Evolutionary conservation across 2,329 filamentous ascomycete genomes (phyloP).

Genomic region (Canariomyces notabilis): DNA sequence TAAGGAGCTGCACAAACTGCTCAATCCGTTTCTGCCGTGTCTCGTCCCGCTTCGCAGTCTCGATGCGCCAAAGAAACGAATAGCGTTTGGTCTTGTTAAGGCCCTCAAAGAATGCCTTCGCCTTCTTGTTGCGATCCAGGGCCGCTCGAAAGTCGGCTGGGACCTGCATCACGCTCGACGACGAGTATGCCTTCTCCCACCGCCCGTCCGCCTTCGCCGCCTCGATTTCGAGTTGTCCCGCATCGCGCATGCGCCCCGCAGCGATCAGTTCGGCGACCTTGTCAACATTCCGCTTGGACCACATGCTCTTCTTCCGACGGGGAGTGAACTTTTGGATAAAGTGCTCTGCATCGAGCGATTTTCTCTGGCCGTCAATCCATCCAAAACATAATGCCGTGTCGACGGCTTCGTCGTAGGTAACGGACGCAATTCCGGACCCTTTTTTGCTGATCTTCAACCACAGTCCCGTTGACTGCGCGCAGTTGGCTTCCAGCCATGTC

Average conservation of each 20-base stretch:
- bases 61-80: constrained; percentile 40
- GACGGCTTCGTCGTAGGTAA: constrained; percentile 48
- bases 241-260: constrained; percentile 44
- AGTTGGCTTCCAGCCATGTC: constrained; percentile 37
- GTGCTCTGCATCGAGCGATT: constrained; percentile 39
- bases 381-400: constrained; percentile 55
- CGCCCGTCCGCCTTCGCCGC: constrained; percentile 52
- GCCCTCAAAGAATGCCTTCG: constrained; percentile 36
- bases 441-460: constrained; percentile 49
- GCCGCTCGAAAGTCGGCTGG: constrained; percentile 46
- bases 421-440: constrained; percentile 35
- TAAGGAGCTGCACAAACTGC: constrained; percentile 38
- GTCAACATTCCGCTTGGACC: constrained; percentile 56
- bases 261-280: constrained; percentile 42
- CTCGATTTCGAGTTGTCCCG: constrained; percentile 47
- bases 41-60: constrained; percentile 36
- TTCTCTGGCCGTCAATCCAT: constrained; percentile 58
- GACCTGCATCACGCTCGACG: constrained; percentile 40
- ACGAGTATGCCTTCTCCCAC: constrained; percentile 54
- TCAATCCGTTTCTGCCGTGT: constrained; percentile 36
- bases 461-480: constrained; percentile 34
- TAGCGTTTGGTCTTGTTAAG: constrained; percentile 44
- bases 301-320: constrained; percentile 48
- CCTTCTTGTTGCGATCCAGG: constrained; percentile 33
- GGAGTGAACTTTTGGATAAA: constrained; percentile 56